A percentile compares a stretch with the other conserved stretches of the same genome.
Evolutionary conservation across 805 yeast genomes (phyloP).

Genomic region (Lipomyces chichibuensis): DNA sequence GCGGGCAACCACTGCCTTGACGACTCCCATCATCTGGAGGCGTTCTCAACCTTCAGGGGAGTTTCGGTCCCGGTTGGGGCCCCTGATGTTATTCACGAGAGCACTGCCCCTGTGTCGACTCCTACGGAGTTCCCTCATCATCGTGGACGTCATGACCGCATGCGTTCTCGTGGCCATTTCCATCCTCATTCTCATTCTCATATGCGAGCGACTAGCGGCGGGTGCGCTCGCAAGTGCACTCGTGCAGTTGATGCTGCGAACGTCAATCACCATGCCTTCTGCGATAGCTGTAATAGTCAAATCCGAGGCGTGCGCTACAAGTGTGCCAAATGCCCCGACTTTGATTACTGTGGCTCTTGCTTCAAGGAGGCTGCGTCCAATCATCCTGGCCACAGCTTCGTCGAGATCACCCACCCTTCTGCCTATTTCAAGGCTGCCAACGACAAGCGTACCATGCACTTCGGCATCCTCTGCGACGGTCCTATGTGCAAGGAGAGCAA

Average conservation of each 20-base stretch:
- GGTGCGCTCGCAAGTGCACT: background rate
- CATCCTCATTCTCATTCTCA: background rate
- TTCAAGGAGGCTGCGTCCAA: conserved; percentile 26
- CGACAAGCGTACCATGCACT: conserved; percentile 19
- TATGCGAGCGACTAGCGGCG: background rate
- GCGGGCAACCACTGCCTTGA: conserved; percentile 29
- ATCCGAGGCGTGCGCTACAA: conserved; percentile 52
- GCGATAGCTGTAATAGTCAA: conserved; percentile 38
- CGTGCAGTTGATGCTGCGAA: conserved; percentile 7
- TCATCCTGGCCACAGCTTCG: conserved; percentile 38
- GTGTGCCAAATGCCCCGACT: conserved; percentile 55
- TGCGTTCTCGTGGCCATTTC: conserved; percentile 1
- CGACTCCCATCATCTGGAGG: conserved; percentile 25
- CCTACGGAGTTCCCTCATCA: background rate
- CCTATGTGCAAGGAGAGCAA: conserved; percentile 34
- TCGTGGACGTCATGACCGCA: background rate
- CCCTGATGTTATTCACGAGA: background rate
- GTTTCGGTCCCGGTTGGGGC: background rate
- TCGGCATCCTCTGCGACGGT: conserved; percentile 41
- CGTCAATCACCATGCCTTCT: conserved; percentile 35
- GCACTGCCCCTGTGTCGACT: background rate
- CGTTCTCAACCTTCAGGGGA: background rate
- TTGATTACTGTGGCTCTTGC: conserved; percentile 52
- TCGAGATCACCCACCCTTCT: conserved; percentile 15
- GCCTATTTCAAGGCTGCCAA: conserved; percentile 11